These are phyloP conservation scores for Cytospora schulzeri DNA, from an alignment of 2,329 filamentous ascomycete genomes.

Conservation along the genomic window DNA sequence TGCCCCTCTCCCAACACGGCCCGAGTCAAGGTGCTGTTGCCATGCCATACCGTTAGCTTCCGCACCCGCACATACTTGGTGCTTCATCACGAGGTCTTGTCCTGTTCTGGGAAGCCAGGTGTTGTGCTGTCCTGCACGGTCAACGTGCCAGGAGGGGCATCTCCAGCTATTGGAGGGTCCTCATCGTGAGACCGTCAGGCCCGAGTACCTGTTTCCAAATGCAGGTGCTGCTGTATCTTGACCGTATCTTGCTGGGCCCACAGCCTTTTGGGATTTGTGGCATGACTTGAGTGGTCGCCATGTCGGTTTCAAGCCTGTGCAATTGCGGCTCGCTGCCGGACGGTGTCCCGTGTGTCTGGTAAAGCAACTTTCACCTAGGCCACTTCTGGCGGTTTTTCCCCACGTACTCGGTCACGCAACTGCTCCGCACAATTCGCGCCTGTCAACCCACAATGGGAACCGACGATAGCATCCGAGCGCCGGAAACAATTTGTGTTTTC, in stretches of 20 bases:
- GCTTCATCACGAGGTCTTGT: constrained; percentile 4
- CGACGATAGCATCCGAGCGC: background rate
- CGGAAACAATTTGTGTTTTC: background rate
- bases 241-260: constrained; percentile 1
- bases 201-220: constrained; percentile 10
- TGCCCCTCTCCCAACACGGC: background rate
- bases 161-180: constrained; percentile 3
- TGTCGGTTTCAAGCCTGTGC: background rate
- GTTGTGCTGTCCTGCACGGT: constrained; percentile 12
- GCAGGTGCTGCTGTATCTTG: constrained; percentile 10
- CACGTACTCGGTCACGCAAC: constrained; percentile 1
- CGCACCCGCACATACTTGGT: constrained; percentile 2
- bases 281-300: constrained; percentile 15
- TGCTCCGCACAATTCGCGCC: background rate
- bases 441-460: background rate
- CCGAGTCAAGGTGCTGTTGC: background rate
- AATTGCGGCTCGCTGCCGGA: background rate
- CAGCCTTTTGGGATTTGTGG: constrained; percentile 14
- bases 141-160: background rate
- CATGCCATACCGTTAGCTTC: background rate
- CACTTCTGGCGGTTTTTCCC: background rate
- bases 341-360: constrained; percentile 12
- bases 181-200: constrained; percentile 4
- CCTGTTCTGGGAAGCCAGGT: background rate
- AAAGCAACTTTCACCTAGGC: background rate